These are phyloP conservation scores for Tetrahymena malaccensis DNA, from an alignment of 73 alveolate species.

Conservation along the genomic window DNA sequence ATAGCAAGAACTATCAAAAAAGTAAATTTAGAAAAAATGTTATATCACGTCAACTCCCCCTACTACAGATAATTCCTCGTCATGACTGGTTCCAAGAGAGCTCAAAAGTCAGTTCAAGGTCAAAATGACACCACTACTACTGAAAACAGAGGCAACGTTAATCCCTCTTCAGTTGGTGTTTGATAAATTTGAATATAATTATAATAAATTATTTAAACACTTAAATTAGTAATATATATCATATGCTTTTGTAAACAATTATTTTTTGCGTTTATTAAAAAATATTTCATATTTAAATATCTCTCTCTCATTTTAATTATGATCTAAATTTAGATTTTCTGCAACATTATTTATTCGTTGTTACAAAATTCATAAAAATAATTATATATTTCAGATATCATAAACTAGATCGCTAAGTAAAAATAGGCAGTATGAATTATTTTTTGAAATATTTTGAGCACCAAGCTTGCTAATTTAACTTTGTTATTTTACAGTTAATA, in stretches of 20 bases:
- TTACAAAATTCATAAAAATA: no score
- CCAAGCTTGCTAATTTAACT: no score
- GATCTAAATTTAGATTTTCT: no score
- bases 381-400: no score
- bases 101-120: not conserved
- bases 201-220: not conserved
- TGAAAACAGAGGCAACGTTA: not conserved
- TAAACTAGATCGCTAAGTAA: no score
- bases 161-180: constrained; percentile 1
- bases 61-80: not conserved
- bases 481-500: no score
- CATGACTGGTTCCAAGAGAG: constrained; percentile 1
- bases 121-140: not conserved
- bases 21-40: not conserved
- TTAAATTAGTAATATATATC: not conserved
- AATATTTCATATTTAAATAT: not conserved
- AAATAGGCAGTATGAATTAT: no score
- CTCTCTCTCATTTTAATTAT: not conserved
- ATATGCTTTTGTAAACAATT: not conserved
- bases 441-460: no score
- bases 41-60: not conserved
- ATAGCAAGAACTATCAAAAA: not conserved
- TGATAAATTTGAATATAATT: not conserved
- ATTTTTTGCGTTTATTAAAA: not conserved
- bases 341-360: no score